These are phyloP conservation scores for Aquilaria sinensis DNA, from an alignment of 345 rosid species.

Conservation along the genomic window DNA sequence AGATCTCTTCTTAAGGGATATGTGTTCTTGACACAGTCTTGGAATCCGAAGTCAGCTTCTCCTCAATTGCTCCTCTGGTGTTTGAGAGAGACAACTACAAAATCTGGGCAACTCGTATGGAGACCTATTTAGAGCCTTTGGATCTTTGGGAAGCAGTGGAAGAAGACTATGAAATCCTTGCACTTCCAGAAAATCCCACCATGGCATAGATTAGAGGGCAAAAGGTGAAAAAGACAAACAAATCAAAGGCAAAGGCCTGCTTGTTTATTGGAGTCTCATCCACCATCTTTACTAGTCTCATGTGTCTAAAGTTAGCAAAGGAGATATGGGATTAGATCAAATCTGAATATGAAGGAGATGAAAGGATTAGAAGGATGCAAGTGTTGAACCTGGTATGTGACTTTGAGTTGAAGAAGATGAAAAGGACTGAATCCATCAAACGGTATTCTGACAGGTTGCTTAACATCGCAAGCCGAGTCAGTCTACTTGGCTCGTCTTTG, in stretches of 20 bases:
- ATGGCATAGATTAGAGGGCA: background rate
- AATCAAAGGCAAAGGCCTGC: constrained; percentile 1
- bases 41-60: too few relatives aligned
- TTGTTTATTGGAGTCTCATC: constrained; percentile 1
- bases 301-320: background rate
- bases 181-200: background rate
- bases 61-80: too few relatives aligned
- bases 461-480: background rate
- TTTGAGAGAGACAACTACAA: too few relatives aligned
- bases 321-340: constrained; percentile 4
- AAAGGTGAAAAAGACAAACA: background rate
- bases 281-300: background rate
- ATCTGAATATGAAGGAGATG: too few relatives aligned
- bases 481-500: background rate
- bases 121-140: background rate
- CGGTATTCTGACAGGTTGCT: background rate
- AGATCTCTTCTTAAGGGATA: too few relatives aligned
- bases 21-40: too few relatives aligned
- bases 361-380: too few relatives aligned
- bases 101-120: too few relatives aligned
- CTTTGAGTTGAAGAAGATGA: background rate
- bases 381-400: background rate
- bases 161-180: background rate
- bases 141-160: background rate
- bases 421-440: background rate